A percentile compares a stretch with the other conserved stretches of the same genome.
Evolutionary conservation across 2,329 filamentous ascomycete species (phyloP).

Genomic region (Stachybotrys chartarum): DNA sequence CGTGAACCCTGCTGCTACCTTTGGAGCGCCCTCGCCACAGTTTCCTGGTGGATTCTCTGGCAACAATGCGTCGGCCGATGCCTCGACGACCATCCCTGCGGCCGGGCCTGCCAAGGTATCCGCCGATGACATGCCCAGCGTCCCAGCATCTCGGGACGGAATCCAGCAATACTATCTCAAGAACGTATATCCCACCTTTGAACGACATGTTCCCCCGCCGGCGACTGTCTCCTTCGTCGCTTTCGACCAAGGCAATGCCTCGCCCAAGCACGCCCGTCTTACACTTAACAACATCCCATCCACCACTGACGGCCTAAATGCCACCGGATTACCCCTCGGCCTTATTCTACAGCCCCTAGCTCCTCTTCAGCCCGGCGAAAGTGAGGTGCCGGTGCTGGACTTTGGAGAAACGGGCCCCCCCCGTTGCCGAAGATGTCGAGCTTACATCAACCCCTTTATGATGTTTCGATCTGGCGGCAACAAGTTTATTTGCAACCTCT

Average conservation of each 20-base stretch:
- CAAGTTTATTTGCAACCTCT: constrained; percentile 97
- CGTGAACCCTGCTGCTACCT: constrained; percentile 25
- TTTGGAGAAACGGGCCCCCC: constrained; percentile 90
- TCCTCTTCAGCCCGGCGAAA: constrained; percentile 73
- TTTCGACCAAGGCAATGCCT: constrained; percentile 94
- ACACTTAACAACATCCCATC: constrained; percentile 91
- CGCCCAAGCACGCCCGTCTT: constrained; percentile 85
- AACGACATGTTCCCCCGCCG: constrained; percentile 85
- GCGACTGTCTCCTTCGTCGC: constrained; percentile 84
- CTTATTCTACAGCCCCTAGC: constrained; percentile 86
- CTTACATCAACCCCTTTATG: constrained; percentile 99
- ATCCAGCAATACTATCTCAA: constrained; percentile 77
- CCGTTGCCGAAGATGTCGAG: constrained; percentile 83
- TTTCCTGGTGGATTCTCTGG: constrained; percentile 16
- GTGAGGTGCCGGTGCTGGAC: constrained; percentile 83
- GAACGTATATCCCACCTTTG: constrained; percentile 91
- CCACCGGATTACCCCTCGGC: constrained; percentile 79
- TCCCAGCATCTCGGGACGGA: constrained; percentile 76
- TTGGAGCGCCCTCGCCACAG: constrained; percentile 5
- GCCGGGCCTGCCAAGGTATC: constrained; percentile 55
- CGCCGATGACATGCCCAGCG: constrained; percentile 85
- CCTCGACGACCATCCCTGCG: constrained; percentile 24
- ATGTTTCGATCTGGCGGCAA: constrained; percentile 89
- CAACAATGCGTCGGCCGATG: constrained; percentile 19
- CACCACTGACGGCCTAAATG: constrained; percentile 68